Evolutionary conservation across 2,329 filamentous ascomycete genomes (phyloP).

Genomic region (Colletotrichum neosansevieriae): DNA sequence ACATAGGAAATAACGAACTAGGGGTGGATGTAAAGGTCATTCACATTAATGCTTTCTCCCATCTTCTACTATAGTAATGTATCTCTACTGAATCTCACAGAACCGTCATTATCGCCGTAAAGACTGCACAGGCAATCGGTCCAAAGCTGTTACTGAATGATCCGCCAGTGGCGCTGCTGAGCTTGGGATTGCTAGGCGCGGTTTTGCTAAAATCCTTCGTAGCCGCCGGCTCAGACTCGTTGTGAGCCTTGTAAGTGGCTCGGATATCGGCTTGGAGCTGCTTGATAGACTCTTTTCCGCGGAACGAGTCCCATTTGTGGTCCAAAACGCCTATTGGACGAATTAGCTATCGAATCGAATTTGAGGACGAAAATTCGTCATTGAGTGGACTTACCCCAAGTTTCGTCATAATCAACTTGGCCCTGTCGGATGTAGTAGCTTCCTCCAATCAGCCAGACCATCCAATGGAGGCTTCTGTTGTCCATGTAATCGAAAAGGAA

Average conservation of each 20-base stretch:
- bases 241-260: constrained; percentile 23
- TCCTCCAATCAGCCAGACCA: constrained; percentile 62
- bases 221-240: constrained; percentile 8
- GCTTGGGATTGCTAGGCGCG: too few relatives aligned
- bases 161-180: too few relatives aligned
- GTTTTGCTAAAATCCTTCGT: background rate
- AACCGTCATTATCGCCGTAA: too few relatives aligned
- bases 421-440: constrained; percentile 62
- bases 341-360: background rate
- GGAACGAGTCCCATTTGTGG: constrained; percentile 20
- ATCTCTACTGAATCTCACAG: too few relatives aligned
- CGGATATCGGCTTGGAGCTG: constrained; percentile 27
- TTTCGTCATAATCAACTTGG: constrained; percentile 60
- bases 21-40: too few relatives aligned
- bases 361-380: too few relatives aligned
- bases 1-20: too few relatives aligned
- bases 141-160: too few relatives aligned
- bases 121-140: too few relatives aligned
- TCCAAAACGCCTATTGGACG: background rate
- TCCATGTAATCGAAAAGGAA: constrained; percentile 57
- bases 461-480: constrained; percentile 51
- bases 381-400: constrained; percentile 52
- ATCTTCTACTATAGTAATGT: too few relatives aligned
- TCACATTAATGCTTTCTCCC: too few relatives aligned
- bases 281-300: constrained; percentile 13